Conservation (phyloP, 2,329 filamentous ascomycete genomes). For the Fusarium xyrophilum region DNA sequence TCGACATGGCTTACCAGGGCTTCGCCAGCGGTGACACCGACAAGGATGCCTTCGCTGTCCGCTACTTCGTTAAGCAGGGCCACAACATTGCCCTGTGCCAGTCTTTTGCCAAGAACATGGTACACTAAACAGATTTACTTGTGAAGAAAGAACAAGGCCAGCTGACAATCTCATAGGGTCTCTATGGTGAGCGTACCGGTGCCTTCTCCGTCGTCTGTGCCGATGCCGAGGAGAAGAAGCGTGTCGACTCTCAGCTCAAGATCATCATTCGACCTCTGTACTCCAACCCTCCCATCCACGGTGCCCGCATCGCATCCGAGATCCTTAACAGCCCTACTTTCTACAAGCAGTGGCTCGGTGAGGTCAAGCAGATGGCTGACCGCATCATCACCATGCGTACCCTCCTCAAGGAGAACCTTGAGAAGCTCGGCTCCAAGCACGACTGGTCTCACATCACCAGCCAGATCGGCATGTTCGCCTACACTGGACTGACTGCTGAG, state of each 20-base stretch:
- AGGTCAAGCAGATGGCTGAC: conserved; percentile 99
- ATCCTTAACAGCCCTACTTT: conserved; percentile 86
- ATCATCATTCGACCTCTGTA: conserved; percentile 96
- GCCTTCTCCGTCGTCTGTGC: conserved; percentile 92
- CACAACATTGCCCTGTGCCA: conserved; percentile 88
- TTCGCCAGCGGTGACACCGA: conserved; percentile 93
- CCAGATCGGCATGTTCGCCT: conserved; percentile 99
- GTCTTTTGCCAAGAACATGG: conserved; percentile 99
- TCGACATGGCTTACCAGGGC: conserved; percentile 99
- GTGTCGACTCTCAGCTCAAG: conserved; percentile 97
- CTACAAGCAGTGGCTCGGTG: conserved; percentile 92
- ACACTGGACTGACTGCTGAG: conserved; percentile 88
- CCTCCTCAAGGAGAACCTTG: conserved; percentile 91
- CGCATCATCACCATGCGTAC: conserved; percentile 99
- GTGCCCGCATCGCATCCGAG: conserved; percentile 89
- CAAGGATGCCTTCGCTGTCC: conserved; percentile 90
- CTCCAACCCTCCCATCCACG: conserved; percentile 97
- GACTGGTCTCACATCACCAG: conserved; percentile 99
- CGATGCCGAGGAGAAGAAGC: conserved; percentile 89
- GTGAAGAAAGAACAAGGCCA: not conserved
- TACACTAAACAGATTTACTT: conserved; percentile 47
- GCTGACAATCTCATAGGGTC: conserved; percentile 64
- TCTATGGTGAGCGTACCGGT: conserved; percentile 97
- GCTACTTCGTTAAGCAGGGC: conserved; percentile 91
- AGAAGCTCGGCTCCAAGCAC: conserved; percentile 93